Evolutionary conservation across 805 yeast species (phyloP).

Genomic region (Lachancea thermotolerans): DNA sequence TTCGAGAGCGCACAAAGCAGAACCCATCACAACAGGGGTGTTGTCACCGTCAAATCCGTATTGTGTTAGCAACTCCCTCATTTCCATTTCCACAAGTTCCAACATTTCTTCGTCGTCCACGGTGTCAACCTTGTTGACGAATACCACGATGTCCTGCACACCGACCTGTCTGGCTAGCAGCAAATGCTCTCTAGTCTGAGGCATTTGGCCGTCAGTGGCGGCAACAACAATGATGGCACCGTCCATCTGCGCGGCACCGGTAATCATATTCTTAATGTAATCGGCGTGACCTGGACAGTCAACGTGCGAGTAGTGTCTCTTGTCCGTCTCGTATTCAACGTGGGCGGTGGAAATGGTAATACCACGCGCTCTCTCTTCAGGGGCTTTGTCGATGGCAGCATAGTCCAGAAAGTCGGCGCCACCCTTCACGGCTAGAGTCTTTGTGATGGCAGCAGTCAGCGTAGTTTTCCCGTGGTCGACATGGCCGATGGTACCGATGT

Average conservation of each 20-base stretch:
- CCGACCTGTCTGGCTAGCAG: slow-evolving; percentile 99
- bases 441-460: slow-evolving; percentile 96
- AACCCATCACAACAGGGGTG: slow-evolving; percentile 97
- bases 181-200: slow-evolving; percentile 98
- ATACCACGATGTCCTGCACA: slow-evolving; percentile 94
- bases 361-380: slow-evolving; percentile 99
- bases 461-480: slow-evolving; percentile 99
- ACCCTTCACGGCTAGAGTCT: slow-evolving; percentile 79
- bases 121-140: slow-evolving; percentile 96
- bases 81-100: slow-evolving; percentile 99
- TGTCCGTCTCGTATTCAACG: slow-evolving; percentile 92
- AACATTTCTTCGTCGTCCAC: slow-evolving; percentile 98
- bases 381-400: slow-evolving; percentile 90
- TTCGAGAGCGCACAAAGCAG: slow-evolving; percentile 95
- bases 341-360: slow-evolving; percentile 97
- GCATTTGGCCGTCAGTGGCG: slow-evolving; percentile 99
- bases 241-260: slow-evolving; percentile 99
- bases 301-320: slow-evolving; percentile 95
- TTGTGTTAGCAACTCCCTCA: slow-evolving; percentile 87
- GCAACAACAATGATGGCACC: slow-evolving; percentile 99
- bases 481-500: slow-evolving; percentile 97
- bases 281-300: slow-evolving; percentile 99
- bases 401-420: slow-evolving; percentile 94
- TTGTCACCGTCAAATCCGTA: slow-evolving; percentile 98
- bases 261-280: slow-evolving; percentile 97